Percentiles rank a stretch among this genome's conserved stretches.
Evolutionary conservation across 2,329 filamentous ascomycete genomes (phyloP).

Genomic region (Penicillium sclerotigenum): DNA sequence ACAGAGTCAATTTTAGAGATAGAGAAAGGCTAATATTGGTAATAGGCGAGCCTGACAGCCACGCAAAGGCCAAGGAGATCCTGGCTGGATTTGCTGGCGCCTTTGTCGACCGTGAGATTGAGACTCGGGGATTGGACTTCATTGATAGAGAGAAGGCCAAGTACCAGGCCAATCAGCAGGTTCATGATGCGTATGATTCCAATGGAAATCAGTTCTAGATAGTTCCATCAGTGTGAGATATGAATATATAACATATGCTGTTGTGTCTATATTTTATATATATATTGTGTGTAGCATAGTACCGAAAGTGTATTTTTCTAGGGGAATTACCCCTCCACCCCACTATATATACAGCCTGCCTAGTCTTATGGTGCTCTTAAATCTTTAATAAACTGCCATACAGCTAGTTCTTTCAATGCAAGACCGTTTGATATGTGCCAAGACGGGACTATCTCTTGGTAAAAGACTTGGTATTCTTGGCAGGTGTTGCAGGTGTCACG

Average conservation of each 20-base stretch:
- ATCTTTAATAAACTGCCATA: no score
- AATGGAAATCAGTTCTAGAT: neutral
- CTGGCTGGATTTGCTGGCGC: slow-evolving; percentile 70
- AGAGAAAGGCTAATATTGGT: neutral
- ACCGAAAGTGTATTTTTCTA: neutral
- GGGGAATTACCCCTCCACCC: neutral
- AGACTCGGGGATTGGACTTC: slow-evolving; percentile 62
- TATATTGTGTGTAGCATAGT: neutral
- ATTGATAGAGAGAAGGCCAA: slow-evolving; percentile 59
- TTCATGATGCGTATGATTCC: neutral
- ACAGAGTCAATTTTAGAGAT: no score
- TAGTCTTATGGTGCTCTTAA: neutral
- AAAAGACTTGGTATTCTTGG: slow-evolving; percentile 5
- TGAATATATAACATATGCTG: neutral
- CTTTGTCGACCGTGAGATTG: slow-evolving; percentile 72
- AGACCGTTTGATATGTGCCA: neutral
- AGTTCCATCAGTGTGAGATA: neutral
- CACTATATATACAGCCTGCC: neutral
- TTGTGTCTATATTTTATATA: neutral
- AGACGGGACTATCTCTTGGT: neutral
- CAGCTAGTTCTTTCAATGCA: neutral
- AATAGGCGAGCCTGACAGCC: slow-evolving; percentile 64
- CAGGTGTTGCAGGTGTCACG: neutral
- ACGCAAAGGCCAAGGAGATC: slow-evolving; percentile 73
- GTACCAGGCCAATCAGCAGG: slow-evolving; percentile 47